These are phyloP conservation scores for Apiospora sp. DNA, from an alignment of 2,329 filamentous ascomycete genomes.

Conservation along the genomic window DNA sequence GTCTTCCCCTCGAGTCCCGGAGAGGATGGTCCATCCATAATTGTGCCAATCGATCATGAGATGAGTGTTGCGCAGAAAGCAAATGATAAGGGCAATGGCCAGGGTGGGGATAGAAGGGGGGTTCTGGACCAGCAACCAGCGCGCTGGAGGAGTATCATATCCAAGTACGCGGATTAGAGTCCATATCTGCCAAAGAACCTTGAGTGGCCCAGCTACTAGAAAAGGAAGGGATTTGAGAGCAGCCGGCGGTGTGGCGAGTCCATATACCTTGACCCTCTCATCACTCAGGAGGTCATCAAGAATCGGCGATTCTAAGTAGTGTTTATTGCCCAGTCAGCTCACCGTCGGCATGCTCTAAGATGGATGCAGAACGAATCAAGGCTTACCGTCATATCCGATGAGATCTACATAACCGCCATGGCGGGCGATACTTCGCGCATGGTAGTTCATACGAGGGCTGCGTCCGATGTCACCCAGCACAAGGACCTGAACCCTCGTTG, in stretches of 20 bases:
- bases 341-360: too few relatives aligned
- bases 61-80: constrained; percentile 78
- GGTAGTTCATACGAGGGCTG: constrained; percentile 98
- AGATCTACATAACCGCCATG: constrained; percentile 83
- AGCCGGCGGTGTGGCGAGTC: constrained; percentile 72
- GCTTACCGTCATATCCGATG: constrained; percentile 83
- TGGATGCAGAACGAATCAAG: not conserved
- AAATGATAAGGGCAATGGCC: constrained; percentile 75
- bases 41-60: constrained; percentile 99
- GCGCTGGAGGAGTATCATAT: constrained; percentile 76
- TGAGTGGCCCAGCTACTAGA: constrained; percentile 78
- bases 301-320: constrained; percentile 72
- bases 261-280: constrained; percentile 73
- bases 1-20: constrained; percentile 59
- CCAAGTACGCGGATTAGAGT: constrained; percentile 75
- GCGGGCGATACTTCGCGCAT: constrained; percentile 89
- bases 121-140: constrained; percentile 93
- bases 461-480: constrained; percentile 95
- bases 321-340: not conserved
- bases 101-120: constrained; percentile 95
- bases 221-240: constrained; percentile 78
- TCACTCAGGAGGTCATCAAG: constrained; percentile 79
- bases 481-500: constrained; percentile 73
- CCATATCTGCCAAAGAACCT: constrained; percentile 83
- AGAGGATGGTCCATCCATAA: constrained; percentile 94